phyloP scores from a whole-genome alignment of 306 rosid species.

The Ormosia semicastrata region DNA sequence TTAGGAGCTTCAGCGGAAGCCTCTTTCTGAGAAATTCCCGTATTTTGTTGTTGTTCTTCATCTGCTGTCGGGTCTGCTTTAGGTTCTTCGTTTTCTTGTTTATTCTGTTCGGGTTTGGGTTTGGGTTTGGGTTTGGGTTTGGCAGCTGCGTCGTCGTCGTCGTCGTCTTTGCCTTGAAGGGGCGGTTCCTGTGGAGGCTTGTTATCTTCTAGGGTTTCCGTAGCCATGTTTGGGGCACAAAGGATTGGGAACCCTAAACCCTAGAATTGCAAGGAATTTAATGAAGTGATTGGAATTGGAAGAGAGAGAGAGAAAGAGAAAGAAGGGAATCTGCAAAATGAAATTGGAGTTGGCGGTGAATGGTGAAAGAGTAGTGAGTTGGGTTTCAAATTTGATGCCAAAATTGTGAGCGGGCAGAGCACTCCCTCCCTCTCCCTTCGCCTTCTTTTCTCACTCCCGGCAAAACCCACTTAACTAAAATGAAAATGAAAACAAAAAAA shows the following conservation, averaged over 20 bases:
- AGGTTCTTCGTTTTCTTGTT: not conserved
- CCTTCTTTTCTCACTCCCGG: slow-evolving; percentile 18
- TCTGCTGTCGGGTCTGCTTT: not conserved
- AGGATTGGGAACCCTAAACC: slow-evolving; percentile 44
- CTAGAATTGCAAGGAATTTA: slow-evolving; percentile 19
- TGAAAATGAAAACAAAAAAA: not conserved
- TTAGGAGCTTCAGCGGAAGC: not conserved
- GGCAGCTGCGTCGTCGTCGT: not conserved
- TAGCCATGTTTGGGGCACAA: slow-evolving; percentile 47
- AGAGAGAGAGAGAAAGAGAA: not conserved
- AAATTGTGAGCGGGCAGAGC: slow-evolving; percentile 50
- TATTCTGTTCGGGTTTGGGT: not conserved
- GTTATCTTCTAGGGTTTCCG: slow-evolving; percentile 69
- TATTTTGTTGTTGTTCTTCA: not conserved
- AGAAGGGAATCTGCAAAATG: slow-evolving; percentile 8
- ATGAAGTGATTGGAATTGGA: slow-evolving; percentile 7
- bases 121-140: not conserved
- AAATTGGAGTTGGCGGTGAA: slow-evolving; percentile 32
- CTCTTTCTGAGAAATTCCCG: not conserved
- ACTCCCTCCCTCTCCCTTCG: not conserved
- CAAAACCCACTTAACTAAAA: slow-evolving; percentile 18
- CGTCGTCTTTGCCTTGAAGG: slow-evolving; percentile 19
- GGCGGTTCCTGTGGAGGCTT: slow-evolving; percentile 46
- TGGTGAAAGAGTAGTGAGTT: not conserved
- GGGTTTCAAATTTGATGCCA: slow-evolving; percentile 54